phyloP scores from a whole-genome alignment of 768 basidiomycete species.

The Suillus plorans region DNA sequence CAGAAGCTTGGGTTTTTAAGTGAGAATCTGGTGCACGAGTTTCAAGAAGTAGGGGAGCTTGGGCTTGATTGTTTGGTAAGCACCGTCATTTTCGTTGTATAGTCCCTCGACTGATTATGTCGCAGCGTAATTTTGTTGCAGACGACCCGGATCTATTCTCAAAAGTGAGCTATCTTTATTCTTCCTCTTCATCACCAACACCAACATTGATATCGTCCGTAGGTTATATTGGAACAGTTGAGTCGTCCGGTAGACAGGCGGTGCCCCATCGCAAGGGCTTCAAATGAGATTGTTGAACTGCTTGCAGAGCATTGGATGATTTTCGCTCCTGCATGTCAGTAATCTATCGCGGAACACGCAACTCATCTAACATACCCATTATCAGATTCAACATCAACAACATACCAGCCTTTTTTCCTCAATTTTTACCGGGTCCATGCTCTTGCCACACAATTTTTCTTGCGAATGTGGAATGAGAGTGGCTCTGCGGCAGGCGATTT shows the following conservation, averaged over 20 bases:
- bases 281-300: slow-evolving; percentile 82
- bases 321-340: slow-evolving; percentile 79
- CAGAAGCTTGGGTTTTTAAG: slow-evolving; percentile 73
- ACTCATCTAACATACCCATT: slow-evolving; percentile 10
- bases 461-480: slow-evolving; percentile 92
- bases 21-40: slow-evolving; percentile 76
- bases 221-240: slow-evolving; percentile 80
- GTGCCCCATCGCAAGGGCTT: slow-evolving; percentile 82
- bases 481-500: slow-evolving; percentile 78
- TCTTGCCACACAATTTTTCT: slow-evolving; percentile 81
- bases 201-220: slow-evolving; percentile 13
- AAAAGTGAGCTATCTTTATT: slow-evolving; percentile 44
- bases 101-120: neutral
- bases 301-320: slow-evolving; percentile 85
- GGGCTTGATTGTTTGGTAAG: slow-evolving; percentile 81
- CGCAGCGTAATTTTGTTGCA: slow-evolving; percentile 66
- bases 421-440: slow-evolving; percentile 80
- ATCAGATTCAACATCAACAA: slow-evolving; percentile 71
- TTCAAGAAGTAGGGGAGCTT: slow-evolving; percentile 73
- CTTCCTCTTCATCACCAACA: neutral
- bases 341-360: neutral
- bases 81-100: slow-evolving; percentile 8
- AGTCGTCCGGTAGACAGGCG: slow-evolving; percentile 70
- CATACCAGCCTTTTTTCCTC: slow-evolving; percentile 86
- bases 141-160: slow-evolving; percentile 72